phyloP scores from a whole-genome alignment of 2,329 filamentous ascomycete genomes.

The Stachybotrys chartarum region DNA sequence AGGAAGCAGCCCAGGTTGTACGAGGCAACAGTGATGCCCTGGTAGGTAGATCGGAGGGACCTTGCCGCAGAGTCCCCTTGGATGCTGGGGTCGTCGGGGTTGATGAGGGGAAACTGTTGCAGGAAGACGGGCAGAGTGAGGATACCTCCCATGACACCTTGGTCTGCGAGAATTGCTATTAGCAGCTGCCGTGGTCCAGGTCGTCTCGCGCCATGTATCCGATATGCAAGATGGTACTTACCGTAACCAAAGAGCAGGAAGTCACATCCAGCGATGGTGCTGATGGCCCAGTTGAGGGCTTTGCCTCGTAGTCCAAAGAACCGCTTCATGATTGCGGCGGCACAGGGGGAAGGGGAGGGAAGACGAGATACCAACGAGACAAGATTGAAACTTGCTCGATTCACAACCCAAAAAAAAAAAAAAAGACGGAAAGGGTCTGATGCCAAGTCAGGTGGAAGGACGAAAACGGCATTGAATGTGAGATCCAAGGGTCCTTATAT shows the following conservation, averaged over 20 bases:
- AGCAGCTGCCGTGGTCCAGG: conserved; percentile 13
- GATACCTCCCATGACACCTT: conserved; percentile 70
- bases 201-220: neutral
- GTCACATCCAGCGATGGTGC: conserved; percentile 64
- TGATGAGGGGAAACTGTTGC: conserved; percentile 45
- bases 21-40: conserved; percentile 47
- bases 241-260: conserved; percentile 57
- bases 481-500: neutral
- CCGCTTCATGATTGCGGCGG: conserved; percentile 20
- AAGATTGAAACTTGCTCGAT: neutral
- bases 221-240: conserved; percentile 15
- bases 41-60: conserved; percentile 40
- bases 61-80: conserved; percentile 16
- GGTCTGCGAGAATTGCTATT: conserved; percentile 40
- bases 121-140: conserved; percentile 59
- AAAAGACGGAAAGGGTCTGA: neutral
- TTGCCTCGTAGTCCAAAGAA: conserved; percentile 62
- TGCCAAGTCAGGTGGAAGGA: neutral
- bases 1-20: conserved; percentile 57
- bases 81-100: conserved; percentile 32
- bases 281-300: conserved; percentile 60
- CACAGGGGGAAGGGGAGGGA: neutral
- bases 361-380: neutral
- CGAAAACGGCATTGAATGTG: neutral
- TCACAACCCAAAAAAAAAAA: neutral